phyloP scores from a whole-genome alignment of 495 filamentous ascomycete species.

The Penicillium antarcticum region DNA sequence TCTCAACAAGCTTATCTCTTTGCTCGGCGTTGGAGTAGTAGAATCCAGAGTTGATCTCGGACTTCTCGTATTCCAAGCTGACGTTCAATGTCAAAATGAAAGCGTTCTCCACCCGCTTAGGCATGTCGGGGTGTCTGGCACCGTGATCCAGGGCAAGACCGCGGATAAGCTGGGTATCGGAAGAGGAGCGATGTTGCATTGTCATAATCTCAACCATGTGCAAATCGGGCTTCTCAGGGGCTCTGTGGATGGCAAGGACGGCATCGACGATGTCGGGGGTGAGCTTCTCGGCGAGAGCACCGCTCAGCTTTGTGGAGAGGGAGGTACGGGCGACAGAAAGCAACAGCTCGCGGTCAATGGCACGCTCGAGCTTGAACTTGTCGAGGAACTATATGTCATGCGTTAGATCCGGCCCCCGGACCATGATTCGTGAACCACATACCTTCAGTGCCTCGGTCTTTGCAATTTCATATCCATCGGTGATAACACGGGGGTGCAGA shows the following conservation, averaged over 20 bases:
- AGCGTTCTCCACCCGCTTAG: conserved; percentile 91
- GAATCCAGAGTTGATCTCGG: conserved; percentile 98
- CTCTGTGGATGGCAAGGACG: conserved; percentile 86
- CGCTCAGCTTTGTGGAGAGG: conserved; percentile 89
- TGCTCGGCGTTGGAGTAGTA: conserved; percentile 98
- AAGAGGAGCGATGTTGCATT: conserved; percentile 96
- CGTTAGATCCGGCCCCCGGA: conserved; percentile 8
- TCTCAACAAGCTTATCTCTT: conserved; percentile 95
- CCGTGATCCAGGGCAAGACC: conserved; percentile 94
- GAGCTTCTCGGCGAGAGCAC: conserved; percentile 81
- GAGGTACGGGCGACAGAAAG: conserved; percentile 93
- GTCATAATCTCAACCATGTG: conserved; percentile 99
- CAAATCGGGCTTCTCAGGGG: conserved; percentile 88
- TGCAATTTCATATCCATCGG: conserved; percentile 95
- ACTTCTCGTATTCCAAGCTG: conserved; percentile 97
- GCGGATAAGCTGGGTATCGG: conserved; percentile 92
- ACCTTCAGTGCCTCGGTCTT: conserved; percentile 90
- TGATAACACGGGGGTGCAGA: conserved; percentile 92
- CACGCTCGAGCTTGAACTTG: conserved; percentile 79
- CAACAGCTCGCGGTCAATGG: conserved; percentile 90
- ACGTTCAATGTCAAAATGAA: conserved; percentile 95
- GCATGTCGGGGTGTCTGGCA: conserved; percentile 97
- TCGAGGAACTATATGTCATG: conserved; percentile 75
- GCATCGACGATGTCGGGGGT: conserved; percentile 94
- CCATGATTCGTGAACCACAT: background rate